Evolutionary conservation across 2,329 filamentous ascomycete genomes (phyloP), one percentile per base, ranked within the genome.

Genomic region (Aspergillus pseudoterreus): DNA sequence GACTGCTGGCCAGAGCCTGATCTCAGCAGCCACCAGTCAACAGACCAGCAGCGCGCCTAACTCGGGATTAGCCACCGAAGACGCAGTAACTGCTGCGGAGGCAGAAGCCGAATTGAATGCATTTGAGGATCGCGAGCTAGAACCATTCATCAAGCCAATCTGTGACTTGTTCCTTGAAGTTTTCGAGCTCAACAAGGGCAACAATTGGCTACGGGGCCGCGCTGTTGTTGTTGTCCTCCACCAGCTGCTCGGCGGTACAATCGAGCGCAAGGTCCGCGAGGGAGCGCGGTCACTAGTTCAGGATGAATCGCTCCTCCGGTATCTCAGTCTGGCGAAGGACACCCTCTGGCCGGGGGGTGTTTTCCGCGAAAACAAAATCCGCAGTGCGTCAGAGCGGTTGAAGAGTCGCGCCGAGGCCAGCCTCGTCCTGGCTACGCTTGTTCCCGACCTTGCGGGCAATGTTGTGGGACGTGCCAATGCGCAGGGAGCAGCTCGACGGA

Each of bases 131-230:
- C 86, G 85, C 63, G 90, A 96, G 62, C 78, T 91, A 2, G 91
- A 95, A 66, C 94, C 94, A 1, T 97, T 99, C 64, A 94, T 99
- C 63, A 99, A 96, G 68, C 95, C 94, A 4, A 96, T 99, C 55
- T 96, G 92, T 71, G 94, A 99, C 70, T 86, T 99, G 54, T 99
- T 99, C 72, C 82, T 99, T 14, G 94, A 99, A 68, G 83, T 91
- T 0, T 99, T 99, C 65, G 92, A 96, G 65, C 81, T 99, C 36
- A 95, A 96, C 69, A 86, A 87, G 54, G 92, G 92, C 38, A 96
- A 95, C 71, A 97, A 95, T 70, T 99, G 94, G 95, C 83, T 99
- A 4, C 88, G 95, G 38, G 95, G 94, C 1, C 85, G 94, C 19
- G 94, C 94, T 0, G 94, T 97, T 1, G 92, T 99, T 4, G 91